Evolutionary conservation across 2,329 filamentous ascomycete genomes (phyloP).

Genomic region (Lachnum nothofagi): DNA sequence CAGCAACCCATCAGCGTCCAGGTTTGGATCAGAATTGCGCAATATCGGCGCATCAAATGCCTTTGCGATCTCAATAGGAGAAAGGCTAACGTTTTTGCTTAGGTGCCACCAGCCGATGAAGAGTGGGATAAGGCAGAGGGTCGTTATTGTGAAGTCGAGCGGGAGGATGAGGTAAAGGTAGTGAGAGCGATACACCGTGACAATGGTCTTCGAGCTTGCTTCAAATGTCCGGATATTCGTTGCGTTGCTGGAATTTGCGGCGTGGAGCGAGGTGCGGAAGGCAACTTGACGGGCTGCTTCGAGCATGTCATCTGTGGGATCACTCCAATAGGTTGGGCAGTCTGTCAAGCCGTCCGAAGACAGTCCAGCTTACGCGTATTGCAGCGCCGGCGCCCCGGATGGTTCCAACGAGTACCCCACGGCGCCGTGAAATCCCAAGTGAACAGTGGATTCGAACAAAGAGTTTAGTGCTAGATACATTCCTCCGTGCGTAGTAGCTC

Average conservation of each 20-base stretch:
- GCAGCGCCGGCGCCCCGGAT: neutral
- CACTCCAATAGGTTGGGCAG: conserved; percentile 10
- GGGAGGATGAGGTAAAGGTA: conserved; percentile 1
- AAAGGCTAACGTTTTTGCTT: conserved; percentile 4
- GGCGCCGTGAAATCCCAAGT: neutral
- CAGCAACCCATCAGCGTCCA: neutral
- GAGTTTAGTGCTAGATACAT: conserved; percentile 1
- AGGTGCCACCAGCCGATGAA: conserved; percentile 16
- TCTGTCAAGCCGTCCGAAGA: neutral
- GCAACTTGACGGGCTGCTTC: conserved; percentile 6
- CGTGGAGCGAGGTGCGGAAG: conserved; percentile 7
- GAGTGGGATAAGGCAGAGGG: conserved; percentile 1
- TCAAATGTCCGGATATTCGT: neutral
- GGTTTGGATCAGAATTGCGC: neutral
- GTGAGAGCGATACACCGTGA: conserved; percentile 1
- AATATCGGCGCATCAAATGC: conserved; percentile 15
- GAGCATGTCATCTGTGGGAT: conserved; percentile 15
- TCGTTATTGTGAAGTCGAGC: neutral
- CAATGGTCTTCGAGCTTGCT: neutral
- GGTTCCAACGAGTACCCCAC: neutral
- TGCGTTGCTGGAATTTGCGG: conserved; percentile 2
- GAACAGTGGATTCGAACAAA: neutral
- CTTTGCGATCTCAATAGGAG: conserved; percentile 16
- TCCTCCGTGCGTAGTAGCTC: conserved; percentile 2
- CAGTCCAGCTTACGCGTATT: neutral